These are phyloP conservation scores for Pinus taeda DNA, from an alignment of 75 land plant genomes.

Conservation along the genomic window DNA sequence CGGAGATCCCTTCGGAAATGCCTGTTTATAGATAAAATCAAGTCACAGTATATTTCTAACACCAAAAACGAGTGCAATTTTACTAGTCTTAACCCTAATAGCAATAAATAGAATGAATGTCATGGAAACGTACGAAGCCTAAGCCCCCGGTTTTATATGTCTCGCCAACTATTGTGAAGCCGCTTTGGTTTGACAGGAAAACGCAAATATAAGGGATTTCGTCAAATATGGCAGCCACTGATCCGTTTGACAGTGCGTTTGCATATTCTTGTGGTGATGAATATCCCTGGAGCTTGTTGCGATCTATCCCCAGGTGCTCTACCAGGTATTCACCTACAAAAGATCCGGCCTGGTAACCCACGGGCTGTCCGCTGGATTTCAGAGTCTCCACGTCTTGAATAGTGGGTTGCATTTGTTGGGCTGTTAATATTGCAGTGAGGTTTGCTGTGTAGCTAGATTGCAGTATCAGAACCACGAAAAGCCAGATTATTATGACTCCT, in stretches of 20 bases:
- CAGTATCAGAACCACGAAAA: constrained; percentile 40
- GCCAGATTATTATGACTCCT: constrained; percentile 27
- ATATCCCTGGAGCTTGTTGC: constrained; percentile 11
- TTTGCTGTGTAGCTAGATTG: constrained; percentile 57
- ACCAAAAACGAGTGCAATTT: no score
- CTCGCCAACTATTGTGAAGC: constrained; percentile 44
- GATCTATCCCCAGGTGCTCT: constrained; percentile 7
- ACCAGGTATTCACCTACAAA: constrained; percentile 14
- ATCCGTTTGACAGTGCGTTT: constrained; percentile 24
- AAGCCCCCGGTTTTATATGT: constrained; percentile 48
- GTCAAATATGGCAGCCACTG: constrained; percentile 35
- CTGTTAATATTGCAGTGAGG: constrained; percentile 42
- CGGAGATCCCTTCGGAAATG: constrained; percentile 51
- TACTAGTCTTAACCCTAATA: no score
- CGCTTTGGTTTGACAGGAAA: constrained; percentile 30
- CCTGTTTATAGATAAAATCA: constrained; percentile 13
- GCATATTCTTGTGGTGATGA: no score
- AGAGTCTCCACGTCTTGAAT: constrained; percentile 18
- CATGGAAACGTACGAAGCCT: constrained; percentile 49
- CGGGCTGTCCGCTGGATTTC: constrained; percentile 8
- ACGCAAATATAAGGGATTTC: constrained; percentile 33
- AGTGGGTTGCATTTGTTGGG: constrained; percentile 23
- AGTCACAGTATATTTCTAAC: no score
- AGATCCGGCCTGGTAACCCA: constrained; percentile 45
- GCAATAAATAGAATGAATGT: no score